Percentiles rank a stretch among this genome's conserved stretches.
Conservation (phyloP, 495 filamentous ascomycete genomes). For the Wilcoxina mikolae region DNA sequence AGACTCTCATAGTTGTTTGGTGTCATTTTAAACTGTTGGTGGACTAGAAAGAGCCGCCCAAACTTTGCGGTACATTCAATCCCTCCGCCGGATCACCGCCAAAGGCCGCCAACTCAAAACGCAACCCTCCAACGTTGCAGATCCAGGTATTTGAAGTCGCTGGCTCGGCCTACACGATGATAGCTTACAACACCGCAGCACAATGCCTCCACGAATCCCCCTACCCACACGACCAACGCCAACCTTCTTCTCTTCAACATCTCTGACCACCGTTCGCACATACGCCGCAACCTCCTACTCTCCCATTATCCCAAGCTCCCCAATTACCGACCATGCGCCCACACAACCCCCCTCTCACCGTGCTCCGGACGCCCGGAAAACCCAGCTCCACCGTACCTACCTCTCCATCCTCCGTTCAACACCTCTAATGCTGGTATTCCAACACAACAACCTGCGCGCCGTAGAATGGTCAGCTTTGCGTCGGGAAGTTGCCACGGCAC, state of each 20-base stretch:
- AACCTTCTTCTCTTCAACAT: constrained; percentile 36
- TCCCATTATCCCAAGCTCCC: neutral
- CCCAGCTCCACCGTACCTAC: constrained; percentile 88
- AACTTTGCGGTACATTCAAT: neutral
- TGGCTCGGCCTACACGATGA: neutral
- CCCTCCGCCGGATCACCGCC: neutral
- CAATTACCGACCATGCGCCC: constrained; percentile 37
- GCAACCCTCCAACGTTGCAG: neutral
- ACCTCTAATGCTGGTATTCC: constrained; percentile 80
- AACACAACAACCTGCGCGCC: constrained; percentile 88
- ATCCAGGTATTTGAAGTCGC: neutral
- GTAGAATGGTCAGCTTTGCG: constrained; percentile 76
- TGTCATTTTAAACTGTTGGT: too few species aligned
- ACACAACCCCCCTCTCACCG: constrained; percentile 82
- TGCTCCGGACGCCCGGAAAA: constrained; percentile 71
- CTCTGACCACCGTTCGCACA: constrained; percentile 54
- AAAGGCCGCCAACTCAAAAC: neutral
- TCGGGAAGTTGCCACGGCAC: constrained; percentile 57
- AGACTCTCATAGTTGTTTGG: too few species aligned
- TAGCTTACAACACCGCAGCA: neutral
- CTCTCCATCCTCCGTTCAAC: constrained; percentile 81
- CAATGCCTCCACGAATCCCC: constrained; percentile 21
- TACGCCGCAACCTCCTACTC: constrained; percentile 6
- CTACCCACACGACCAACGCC: constrained; percentile 4
- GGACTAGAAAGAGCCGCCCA: neutral